These are phyloP conservation scores for Aciculosporium take DNA, from an alignment of 2,329 filamentous ascomycete species.

Conservation along the genomic window DNA sequence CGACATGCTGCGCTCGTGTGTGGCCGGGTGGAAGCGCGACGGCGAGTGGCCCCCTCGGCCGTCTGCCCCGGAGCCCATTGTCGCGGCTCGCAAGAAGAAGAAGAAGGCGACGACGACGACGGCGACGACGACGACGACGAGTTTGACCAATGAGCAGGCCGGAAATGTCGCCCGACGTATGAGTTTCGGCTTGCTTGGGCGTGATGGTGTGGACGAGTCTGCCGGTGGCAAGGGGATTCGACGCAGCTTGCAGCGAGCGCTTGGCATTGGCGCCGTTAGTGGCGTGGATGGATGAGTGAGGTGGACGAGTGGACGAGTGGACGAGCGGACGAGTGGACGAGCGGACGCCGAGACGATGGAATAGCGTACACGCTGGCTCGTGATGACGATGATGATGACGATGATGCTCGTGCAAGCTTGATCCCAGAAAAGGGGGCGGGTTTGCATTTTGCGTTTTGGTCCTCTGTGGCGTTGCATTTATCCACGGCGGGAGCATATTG, in stretches of 20 bases:
- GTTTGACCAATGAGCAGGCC: constrained; percentile 12
- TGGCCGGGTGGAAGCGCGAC: constrained; percentile 83
- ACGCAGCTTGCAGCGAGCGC: constrained; percentile 31
- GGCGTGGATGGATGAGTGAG: neutral
- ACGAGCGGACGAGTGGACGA: too few relatives aligned
- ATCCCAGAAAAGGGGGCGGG: too few relatives aligned
- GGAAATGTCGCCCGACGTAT: constrained; percentile 25
- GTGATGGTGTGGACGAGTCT: constrained; percentile 22
- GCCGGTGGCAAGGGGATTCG: constrained; percentile 26
- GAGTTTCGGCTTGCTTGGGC: constrained; percentile 33
- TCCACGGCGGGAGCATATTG: neutral
- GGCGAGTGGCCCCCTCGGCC: constrained; percentile 70
- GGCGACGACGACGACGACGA: too few relatives aligned
- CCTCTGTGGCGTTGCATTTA: neutral
- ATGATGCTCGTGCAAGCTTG: too few relatives aligned
- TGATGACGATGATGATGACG: neutral
- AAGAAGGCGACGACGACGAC: constrained; percentile 13
- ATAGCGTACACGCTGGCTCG: too few relatives aligned
- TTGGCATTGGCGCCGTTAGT: constrained; percentile 22
- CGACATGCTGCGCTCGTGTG: constrained; percentile 67
- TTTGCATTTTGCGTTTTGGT: too few relatives aligned
- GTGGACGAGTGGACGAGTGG: too few relatives aligned
- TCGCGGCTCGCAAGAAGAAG: constrained; percentile 27
- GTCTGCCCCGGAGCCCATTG: constrained; percentile 26
- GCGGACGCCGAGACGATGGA: too few relatives aligned